A percentile compares a stretch with the other conserved stretches of the same genome.
These are phyloP conservation scores for Gossypium anomalum DNA, from an alignment of 345 rosid genomes.

Conservation along the genomic window DNA sequence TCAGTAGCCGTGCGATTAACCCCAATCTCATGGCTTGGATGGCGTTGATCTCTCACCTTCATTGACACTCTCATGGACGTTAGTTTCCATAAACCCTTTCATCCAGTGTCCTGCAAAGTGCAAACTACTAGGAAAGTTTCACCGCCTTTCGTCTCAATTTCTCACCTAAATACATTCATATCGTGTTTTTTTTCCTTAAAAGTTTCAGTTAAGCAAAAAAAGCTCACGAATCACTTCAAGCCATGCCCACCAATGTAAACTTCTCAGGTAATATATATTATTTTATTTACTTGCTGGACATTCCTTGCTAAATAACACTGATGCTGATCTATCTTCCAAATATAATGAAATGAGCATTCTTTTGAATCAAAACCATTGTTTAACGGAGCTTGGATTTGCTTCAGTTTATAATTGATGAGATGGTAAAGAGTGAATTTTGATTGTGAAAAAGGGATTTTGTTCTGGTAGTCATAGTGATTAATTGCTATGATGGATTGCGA, in stretches of 20 bases:
- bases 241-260: slow-evolving; percentile 13
- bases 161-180: neutral
- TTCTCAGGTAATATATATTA: neutral
- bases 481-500: neutral
- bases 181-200: neutral
- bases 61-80: neutral
- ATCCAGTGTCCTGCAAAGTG: neutral
- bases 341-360: neutral
- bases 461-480: neutral
- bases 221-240: neutral
- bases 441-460: neutral
- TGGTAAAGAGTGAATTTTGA: neutral
- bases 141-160: neutral
- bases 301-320: neutral
- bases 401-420: neutral
- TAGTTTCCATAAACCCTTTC: neutral
- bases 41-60: neutral
- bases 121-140: neutral
- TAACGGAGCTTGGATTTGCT: neutral
- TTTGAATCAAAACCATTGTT: neutral
- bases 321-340: neutral
- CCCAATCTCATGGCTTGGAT: neutral
- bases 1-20: neutral
- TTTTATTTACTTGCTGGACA: neutral
- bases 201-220: neutral